Evolutionary conservation across 306 rosid genomes (phyloP), one percentile per base, ranked within the genome.

Genomic region (Neltuma alba): DNA sequence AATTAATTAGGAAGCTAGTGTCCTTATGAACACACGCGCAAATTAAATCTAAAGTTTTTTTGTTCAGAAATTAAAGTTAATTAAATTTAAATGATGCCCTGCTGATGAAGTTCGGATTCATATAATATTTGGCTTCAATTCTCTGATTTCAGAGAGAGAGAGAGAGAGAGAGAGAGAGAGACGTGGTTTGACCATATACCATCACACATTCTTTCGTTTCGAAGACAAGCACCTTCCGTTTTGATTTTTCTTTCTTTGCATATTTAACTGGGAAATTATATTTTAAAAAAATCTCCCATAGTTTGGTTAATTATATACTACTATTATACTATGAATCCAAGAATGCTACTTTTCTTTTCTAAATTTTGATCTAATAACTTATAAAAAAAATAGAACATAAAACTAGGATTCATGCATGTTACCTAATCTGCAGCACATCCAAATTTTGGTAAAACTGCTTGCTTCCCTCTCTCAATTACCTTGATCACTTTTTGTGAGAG

Each of bases 151-250:
- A 36, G 2, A 66, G 3, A 54, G 5, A 55, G 11, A n/a, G n/a
- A 55, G 33, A 57, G 63, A 0, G 25, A 1, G 31, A 54, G 5
- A 55, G 11, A 55, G 33, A 57, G n/a, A 34, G 50, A 66, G 72
- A 0, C 72, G 72, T 66, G 72, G 50, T 38, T 37, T 66, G 72
- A 66, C 72, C 72, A n/a, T 21, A 66, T 38, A 10, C 50, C 44
- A 2, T 3, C 52, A 42, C 30, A 66, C 9, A 21, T 66, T 38
- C 72, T 50, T 66, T 38, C 72, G 38, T 66, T 66, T 38, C 33
- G 3, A 37, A 66, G 50, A 21, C 50, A 66, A 66, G 72, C 50
- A 66, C 50, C 72, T 38, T 23, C 18, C 9, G 14, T 21, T 12
- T 66, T n/a, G n/a, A n/a, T n/a, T n/a, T 36, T 6, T 60, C 25